Base-by-base conservation (phyloP, 257 asterid genomes). In the Primulina tabacum region DNA sequence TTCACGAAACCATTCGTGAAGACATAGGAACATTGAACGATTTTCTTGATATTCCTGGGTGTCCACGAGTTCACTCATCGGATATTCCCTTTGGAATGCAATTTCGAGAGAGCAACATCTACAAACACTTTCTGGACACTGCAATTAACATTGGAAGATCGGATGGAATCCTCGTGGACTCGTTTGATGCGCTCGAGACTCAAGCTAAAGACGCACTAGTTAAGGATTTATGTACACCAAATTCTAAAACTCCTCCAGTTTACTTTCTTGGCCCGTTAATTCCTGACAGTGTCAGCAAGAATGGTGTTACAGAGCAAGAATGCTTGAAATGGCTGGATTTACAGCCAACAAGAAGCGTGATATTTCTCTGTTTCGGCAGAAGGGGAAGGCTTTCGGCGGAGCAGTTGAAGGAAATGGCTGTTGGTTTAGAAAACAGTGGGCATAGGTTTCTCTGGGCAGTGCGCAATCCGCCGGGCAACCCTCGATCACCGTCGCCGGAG, bases 291-390 rank as follows among this genome's bases (percentile, higher is more conserved):
- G 4, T 21, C 30, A 28, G 32, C 8, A 43, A 53, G 8, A 61
- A 21, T 35, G 82, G 38, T 43, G 20, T 5, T 58, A 61, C 0
- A 1, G 71, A 62, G 6, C 84, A 84, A 11, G 80, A 77, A 2
- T 84, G 88, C 63, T 52, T 88, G 74, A 65, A 21, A 6, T 88
- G 95, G 95, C 83, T 88, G 14, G 87, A 86, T n/a, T 33, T 37
- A 10, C 95, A 88, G 78, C 92, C 89, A 0, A 65, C 62, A 0
- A 17, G 43, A 16, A 88, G 92, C 66, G 95, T 88, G 1, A 70
- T 86, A 14, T 82, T 77, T 65, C 70, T 86, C 35, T 84, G 90
- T 56, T 88, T 88, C 8, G 92, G 95, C 4, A 79, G 95, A 30
- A 9, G 80, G 58, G 90, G 92, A 3, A 5, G 73, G 62, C 75